Evolutionary conservation across 306 rosid species (phyloP).

Genomic region (Trifolium dubium): DNA sequence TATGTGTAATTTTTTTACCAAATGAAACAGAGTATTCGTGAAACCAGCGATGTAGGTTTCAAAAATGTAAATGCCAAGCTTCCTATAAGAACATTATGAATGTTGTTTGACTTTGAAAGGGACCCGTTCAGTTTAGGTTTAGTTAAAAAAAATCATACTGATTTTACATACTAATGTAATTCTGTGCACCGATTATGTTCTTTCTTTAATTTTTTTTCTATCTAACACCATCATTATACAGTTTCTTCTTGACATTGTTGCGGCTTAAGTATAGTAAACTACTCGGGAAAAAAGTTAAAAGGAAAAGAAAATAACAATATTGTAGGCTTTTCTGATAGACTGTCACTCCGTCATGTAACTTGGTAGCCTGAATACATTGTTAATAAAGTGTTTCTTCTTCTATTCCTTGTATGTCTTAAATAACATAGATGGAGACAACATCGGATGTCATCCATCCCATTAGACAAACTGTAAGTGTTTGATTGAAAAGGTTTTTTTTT

Average conservation of each 20-base stretch:
- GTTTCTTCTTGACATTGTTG: neutral
- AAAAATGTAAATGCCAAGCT: slow-evolving; percentile 10
- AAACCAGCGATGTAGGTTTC: slow-evolving; percentile 10
- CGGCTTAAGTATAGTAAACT: neutral
- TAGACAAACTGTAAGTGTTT: neutral
- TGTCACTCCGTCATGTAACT: neutral
- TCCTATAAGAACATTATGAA: slow-evolving; percentile 5
- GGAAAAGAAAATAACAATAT: neutral
- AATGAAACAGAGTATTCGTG: slow-evolving; percentile 31
- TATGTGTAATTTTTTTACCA: slow-evolving; percentile 24
- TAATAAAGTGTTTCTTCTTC: neutral
- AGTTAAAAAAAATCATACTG: neutral
- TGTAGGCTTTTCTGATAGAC: neutral
- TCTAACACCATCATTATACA: neutral
- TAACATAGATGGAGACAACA: neutral
- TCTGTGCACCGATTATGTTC: neutral
- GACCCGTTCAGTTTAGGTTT: neutral
- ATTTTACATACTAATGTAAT: neutral
- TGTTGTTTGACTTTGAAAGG: neutral
- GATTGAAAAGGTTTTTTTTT: slow-evolving; percentile 2
- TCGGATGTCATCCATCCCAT: slow-evolving; percentile 9
- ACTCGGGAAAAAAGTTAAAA: neutral
- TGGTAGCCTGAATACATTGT: neutral
- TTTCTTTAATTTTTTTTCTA: too few species aligned
- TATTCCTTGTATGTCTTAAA: slow-evolving; percentile 9